Evolutionary conservation across 495 filamentous ascomycete genomes (phyloP).

Genomic region (Penicillium paradoxum): DNA sequence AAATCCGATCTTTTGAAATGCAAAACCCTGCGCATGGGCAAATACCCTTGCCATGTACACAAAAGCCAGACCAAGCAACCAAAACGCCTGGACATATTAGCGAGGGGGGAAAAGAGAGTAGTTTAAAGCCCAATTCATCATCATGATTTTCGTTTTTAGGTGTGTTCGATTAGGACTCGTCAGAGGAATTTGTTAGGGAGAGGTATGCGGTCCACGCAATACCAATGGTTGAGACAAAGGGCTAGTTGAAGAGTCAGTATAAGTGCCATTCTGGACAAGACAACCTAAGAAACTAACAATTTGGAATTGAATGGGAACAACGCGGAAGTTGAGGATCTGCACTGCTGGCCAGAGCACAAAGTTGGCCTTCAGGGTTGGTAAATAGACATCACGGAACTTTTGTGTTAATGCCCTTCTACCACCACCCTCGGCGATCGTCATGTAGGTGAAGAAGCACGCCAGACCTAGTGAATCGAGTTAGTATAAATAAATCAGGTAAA

Average conservation of each 20-base stretch:
- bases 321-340: slow-evolving; percentile 92
- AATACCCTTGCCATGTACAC: slow-evolving; percentile 14
- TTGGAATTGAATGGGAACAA: slow-evolving; percentile 94
- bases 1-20: slow-evolving; percentile 16
- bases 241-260: slow-evolving; percentile 47
- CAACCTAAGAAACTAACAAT: slow-evolving; percentile 60
- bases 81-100: slow-evolving; percentile 14
- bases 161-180: slow-evolving; percentile 46
- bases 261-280: background rate
- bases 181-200: slow-evolving; percentile 85
- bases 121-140: slow-evolving; percentile 15
- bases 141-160: slow-evolving; percentile 12
- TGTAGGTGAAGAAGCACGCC: slow-evolving; percentile 86
- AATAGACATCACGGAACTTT: slow-evolving; percentile 90
- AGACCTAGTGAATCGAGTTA: slow-evolving; percentile 52
- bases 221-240: slow-evolving; percentile 93
- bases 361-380: slow-evolving; percentile 93
- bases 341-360: slow-evolving; percentile 94
- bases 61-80: slow-evolving; percentile 11
- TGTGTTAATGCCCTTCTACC: slow-evolving; percentile 70
- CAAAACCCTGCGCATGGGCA: slow-evolving; percentile 10
- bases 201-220: slow-evolving; percentile 99
- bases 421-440: slow-evolving; percentile 95
- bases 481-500: background rate
- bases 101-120: slow-evolving; percentile 5